Evolutionary conservation across 2,329 filamentous ascomycete species (phyloP), one percentile per base, ranked within the genome.

Genomic region (Hirsutella rhossiliensis): DNA sequence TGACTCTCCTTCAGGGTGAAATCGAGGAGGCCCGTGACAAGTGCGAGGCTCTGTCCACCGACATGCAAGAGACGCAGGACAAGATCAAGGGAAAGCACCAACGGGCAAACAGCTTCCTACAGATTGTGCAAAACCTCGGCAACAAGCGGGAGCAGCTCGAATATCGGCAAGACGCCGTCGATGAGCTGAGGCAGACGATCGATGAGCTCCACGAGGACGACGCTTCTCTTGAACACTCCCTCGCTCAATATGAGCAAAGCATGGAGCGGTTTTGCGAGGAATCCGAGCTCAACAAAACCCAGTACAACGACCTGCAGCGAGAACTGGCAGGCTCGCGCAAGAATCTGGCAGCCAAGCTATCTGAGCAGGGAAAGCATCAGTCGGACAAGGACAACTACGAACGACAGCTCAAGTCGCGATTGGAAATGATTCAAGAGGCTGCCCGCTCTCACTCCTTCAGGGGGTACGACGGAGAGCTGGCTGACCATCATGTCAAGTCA

Each of bases 321-420:
- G 66, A 71, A 9, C 58, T 78, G 12, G 57, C 60, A 2, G 49
- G 61, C 4, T 63, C 66, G 8, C 71, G 75, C 30, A 65, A 58
- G 32, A 60, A 69, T 5, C 60, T 76, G 37, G 72, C 73, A 1
- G 52, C 57, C 19, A 79, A 79, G 53, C 66, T 76, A 32, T 67
- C 75, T 1, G 82, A 88, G 52, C 73, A 79, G 53, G 90, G 90
- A 38, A 86, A 82, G 52, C 80, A 83, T 52, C 78, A 92, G 61
- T 90, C 89, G 2, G 83, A 95, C 57, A 88, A 90, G 64, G 82
- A 86, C 48, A 86, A 84, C 54, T 87, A 92, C 57, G 87, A 96
- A 57, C 78, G 83, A 4, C 85, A 96, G 51, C 60, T 95, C 4
- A 70, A 78, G 52, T 69, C 76, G 38, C 83, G 90, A 34, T 73